Evolutionary conservation across 2,329 filamentous ascomycete species (phyloP).

Genomic region (Diaporthe vaccinii): DNA sequence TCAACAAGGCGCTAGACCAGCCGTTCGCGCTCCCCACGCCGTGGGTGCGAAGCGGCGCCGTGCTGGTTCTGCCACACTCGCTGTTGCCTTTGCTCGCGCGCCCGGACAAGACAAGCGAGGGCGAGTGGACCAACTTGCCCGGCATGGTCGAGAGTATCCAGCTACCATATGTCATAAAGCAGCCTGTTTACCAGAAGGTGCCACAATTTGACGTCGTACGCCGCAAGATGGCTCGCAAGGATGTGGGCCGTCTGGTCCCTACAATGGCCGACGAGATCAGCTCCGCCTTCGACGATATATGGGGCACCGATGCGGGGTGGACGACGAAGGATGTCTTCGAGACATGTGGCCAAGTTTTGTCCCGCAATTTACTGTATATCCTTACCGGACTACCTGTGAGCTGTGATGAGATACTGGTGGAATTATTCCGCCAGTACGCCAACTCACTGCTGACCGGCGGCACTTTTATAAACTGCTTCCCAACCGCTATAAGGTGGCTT

Average conservation of each 20-base stretch:
- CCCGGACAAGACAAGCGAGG: background rate
- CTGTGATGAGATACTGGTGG: background rate
- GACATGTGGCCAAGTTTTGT: background rate
- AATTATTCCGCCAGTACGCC: background rate
- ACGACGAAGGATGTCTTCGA: background rate
- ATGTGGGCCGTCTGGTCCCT: too few species aligned
- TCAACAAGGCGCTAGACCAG: background rate
- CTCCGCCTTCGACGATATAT: background rate
- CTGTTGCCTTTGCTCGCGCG: background rate
- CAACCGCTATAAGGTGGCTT: background rate
- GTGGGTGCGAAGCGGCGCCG: background rate
- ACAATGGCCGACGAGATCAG: background rate
- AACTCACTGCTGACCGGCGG: background rate
- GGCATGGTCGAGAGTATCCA: background rate
- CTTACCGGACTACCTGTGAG: background rate
- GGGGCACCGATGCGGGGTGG: background rate
- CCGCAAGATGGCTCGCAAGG: too few species aligned
- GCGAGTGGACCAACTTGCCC: background rate
- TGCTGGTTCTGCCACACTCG: background rate
- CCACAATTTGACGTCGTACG: too few species aligned
- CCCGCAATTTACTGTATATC: background rate
- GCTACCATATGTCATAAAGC: too few species aligned
- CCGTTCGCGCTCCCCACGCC: background rate
- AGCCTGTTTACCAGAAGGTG: too few species aligned
- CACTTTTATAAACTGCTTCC: slow-evolving; percentile 8